phyloP scores from a whole-genome alignment of 2,329 filamentous ascomycete species.

The Neophaeococcomyces aloes region DNA sequence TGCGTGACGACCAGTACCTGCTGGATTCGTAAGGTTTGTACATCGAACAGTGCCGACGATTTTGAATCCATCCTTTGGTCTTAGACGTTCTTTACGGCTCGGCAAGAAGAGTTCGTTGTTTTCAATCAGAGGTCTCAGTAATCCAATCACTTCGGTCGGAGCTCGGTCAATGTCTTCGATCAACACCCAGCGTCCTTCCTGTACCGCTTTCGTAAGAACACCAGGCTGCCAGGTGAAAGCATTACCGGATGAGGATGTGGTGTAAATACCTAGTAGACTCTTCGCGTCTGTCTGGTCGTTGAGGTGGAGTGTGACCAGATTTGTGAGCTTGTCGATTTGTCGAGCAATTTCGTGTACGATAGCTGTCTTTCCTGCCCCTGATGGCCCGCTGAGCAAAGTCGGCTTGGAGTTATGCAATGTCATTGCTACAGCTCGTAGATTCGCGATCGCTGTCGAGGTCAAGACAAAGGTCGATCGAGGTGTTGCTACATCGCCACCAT shows the following conservation, averaged over 20 bases:
- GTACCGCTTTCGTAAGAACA: conserved; percentile 85
- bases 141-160: conserved; percentile 88
- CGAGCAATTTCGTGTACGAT: conserved; percentile 72
- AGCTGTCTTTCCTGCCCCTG: conserved; percentile 85
- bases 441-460: conserved; percentile 62
- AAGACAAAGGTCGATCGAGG: conserved; percentile 47
- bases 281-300: conserved; percentile 99
- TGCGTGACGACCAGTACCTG: conserved; percentile 49
- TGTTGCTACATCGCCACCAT: conserved; percentile 39
- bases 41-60: conserved; percentile 87
- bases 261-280: conserved; percentile 87
- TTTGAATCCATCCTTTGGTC: conserved; percentile 73
- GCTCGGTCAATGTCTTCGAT: conserved; percentile 95
- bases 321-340: conserved; percentile 64
- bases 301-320: conserved; percentile 86
- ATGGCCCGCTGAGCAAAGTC: conserved; percentile 67
- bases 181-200: conserved; percentile 89
- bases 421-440: conserved; percentile 58
- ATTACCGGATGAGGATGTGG: conserved; percentile 74
- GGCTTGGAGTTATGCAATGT: conserved; percentile 59
- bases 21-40: conserved; percentile 53
- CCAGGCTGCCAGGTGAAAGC: conserved; percentile 89
- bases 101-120: conserved; percentile 83
- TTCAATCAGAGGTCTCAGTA: conserved; percentile 84
- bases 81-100: conserved; percentile 73